Evolutionary conservation across 768 basidiomycete genomes (phyloP).

Genomic region (Vishniacozyma victoriae): DNA sequence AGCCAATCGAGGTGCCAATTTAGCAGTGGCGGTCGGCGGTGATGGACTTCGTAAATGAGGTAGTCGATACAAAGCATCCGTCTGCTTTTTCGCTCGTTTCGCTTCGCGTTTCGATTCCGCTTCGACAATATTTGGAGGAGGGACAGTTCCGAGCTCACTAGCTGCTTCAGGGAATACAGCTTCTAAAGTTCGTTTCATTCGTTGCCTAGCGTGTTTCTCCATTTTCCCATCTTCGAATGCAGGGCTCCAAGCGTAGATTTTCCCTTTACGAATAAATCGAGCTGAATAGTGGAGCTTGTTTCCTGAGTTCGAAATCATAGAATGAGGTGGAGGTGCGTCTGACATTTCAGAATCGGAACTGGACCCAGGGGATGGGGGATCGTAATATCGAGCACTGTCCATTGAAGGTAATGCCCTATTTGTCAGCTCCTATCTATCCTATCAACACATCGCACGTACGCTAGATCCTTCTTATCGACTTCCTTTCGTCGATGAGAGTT

Average conservation of each 20-base stretch:
- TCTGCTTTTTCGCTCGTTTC: conserved; percentile 14
- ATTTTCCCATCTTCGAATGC: conserved; percentile 35
- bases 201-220: conserved; percentile 18
- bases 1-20: conserved; percentile 30
- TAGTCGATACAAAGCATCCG: conserved; percentile 15
- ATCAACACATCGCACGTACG: conserved; percentile 5
- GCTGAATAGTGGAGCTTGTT: conserved; percentile 37
- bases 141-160: conserved; percentile 24
- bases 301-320: conserved; percentile 35
- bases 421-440: neutral
- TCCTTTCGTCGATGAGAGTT: neutral
- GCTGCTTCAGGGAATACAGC: conserved; percentile 35
- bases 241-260: conserved; percentile 46
- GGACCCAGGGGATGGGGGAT: conserved; percentile 16
- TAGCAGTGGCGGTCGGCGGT: conserved; percentile 26
- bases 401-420: conserved; percentile 32
- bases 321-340: conserved; percentile 2
- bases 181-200: conserved; percentile 30
- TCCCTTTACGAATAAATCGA: conserved; percentile 39
- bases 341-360: conserved; percentile 4
- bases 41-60: conserved; percentile 39
- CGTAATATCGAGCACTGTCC: conserved; percentile 31
- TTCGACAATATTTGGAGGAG: conserved; percentile 21
- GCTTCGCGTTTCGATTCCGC: conserved; percentile 4
- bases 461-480: conserved; percentile 2